Conservation (phyloP, 2,329 filamentous ascomycete genomes). For the Clonostachys rosea region DNA sequence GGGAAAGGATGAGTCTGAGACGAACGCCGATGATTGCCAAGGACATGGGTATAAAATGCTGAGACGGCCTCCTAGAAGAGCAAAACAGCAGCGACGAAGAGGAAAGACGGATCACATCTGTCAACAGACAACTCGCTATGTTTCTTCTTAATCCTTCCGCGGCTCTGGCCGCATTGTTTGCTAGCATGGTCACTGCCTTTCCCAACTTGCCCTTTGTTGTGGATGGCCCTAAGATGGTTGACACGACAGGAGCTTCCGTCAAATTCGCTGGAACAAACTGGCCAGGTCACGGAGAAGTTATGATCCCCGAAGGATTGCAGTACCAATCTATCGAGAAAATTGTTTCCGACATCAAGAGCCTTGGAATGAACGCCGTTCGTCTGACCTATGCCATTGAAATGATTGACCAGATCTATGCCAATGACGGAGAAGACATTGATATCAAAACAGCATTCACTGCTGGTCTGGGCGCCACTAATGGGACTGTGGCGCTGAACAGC, state of each 20-base stretch:
- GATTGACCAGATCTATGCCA: conserved; percentile 52
- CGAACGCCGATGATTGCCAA: too few relatives aligned
- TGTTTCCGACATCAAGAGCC: conserved; percentile 48
- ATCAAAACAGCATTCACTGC: conserved; percentile 36
- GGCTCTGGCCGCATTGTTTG: too few relatives aligned
- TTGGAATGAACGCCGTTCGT: conserved; percentile 60
- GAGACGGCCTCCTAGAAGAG: too few relatives aligned
- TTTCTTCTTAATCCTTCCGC: too few relatives aligned
- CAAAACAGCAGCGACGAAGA: too few relatives aligned
- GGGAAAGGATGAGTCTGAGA: too few relatives aligned
- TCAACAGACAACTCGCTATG: too few relatives aligned
- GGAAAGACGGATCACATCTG: too few relatives aligned
- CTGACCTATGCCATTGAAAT: conserved; percentile 61
- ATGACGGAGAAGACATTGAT: conserved; percentile 38
- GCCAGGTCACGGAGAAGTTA: conserved; percentile 57
- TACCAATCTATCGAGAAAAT: conserved; percentile 53
- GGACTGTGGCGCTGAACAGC: conserved; percentile 40
- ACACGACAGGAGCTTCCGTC: conserved; percentile 33
- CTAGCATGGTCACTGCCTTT: neutral
- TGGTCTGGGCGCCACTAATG: conserved; percentile 47
- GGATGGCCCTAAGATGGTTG: conserved; percentile 34
- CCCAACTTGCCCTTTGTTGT: conserved; percentile 28
- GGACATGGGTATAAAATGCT: too few relatives aligned
- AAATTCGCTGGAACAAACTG: conserved; percentile 55
- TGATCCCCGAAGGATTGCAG: conserved; percentile 61